These are phyloP conservation scores for Cercophora scortea DNA, from an alignment of 495 filamentous ascomycete genomes.

Conservation along the genomic window DNA sequence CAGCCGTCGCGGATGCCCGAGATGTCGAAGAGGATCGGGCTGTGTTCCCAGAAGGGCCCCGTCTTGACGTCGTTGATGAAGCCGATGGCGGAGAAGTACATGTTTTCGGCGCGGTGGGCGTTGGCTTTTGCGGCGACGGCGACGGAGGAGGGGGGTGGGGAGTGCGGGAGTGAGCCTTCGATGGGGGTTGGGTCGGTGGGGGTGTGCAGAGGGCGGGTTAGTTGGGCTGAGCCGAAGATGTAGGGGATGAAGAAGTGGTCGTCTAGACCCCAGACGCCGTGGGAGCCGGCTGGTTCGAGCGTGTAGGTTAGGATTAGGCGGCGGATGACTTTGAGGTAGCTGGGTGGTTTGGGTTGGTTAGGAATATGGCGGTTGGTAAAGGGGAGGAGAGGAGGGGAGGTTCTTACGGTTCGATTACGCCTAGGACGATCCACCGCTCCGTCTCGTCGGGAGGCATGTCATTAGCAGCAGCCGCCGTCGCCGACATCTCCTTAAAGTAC, in stretches of 20 bases:
- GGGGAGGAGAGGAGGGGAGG: neutral
- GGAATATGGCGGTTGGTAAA: too few species aligned
- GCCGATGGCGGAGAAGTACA: constrained; percentile 97
- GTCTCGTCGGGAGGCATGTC: constrained; percentile 9
- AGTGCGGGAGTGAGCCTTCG: constrained; percentile 65
- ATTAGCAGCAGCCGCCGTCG: too few species aligned
- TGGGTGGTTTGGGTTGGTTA: constrained; percentile 15
- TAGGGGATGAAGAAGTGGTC: constrained; percentile 97
- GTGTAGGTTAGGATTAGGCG: constrained; percentile 85
- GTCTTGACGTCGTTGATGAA: constrained; percentile 98
- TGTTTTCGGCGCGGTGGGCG: constrained; percentile 59
- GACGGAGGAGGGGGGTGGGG: constrained; percentile 64
- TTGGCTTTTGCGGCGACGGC: constrained; percentile 59
- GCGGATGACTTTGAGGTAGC: constrained; percentile 77
- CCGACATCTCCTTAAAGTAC: constrained; percentile 50
- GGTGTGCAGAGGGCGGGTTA: constrained; percentile 66
- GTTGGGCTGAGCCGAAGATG: constrained; percentile 88
- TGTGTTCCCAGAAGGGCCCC: constrained; percentile 98
- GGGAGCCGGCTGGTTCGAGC: constrained; percentile 90
- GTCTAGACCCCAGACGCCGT: constrained; percentile 94
- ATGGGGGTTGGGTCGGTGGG: constrained; percentile 54
- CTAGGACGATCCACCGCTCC: constrained; percentile 71
- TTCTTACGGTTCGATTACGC: constrained; percentile 71
- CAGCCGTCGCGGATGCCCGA: constrained; percentile 84
- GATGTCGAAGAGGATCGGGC: constrained; percentile 90